These are phyloP conservation scores for Rhizopogon sp. DNA, from an alignment of 768 basidiomycete genomes.

Conservation along the genomic window DNA sequence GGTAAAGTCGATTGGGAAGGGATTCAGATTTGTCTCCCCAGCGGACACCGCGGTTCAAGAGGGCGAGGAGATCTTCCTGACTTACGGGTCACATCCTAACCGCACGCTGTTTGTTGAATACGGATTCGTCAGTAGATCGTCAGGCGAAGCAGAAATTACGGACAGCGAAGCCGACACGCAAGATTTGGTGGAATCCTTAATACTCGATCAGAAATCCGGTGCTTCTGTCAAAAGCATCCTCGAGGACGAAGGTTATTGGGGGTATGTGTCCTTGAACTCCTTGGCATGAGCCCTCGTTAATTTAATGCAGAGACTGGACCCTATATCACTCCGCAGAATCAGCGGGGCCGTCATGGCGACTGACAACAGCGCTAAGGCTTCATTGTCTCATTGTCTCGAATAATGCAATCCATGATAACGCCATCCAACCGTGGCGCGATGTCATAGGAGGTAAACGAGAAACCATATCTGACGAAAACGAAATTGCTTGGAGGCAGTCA, in stretches of 20 bases:
- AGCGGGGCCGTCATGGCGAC: slow-evolving; percentile 75
- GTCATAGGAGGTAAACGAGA: slow-evolving; percentile 44
- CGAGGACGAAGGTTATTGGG: slow-evolving; percentile 72
- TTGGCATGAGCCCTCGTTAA: not conserved
- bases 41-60: slow-evolving; percentile 31
- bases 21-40: slow-evolving; percentile 49
- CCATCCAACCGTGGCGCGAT: slow-evolving; percentile 47
- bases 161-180: slow-evolving; percentile 63
- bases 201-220: slow-evolving; percentile 39
- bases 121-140: slow-evolving; percentile 62
- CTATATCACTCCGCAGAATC: slow-evolving; percentile 56
- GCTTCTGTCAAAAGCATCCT: slow-evolving; percentile 50
- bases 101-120: slow-evolving; percentile 82
- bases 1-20: slow-evolving; percentile 32
- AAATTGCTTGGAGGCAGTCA: slow-evolving; percentile 40
- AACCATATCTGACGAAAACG: slow-evolving; percentile 44
- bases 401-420: slow-evolving; percentile 20
- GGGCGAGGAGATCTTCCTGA: slow-evolving; percentile 68
- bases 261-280: slow-evolving; percentile 40
- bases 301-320: slow-evolving; percentile 65
- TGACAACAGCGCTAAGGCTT: slow-evolving; percentile 69
- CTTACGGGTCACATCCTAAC: slow-evolving; percentile 80
- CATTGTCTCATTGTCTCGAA: slow-evolving; percentile 41
- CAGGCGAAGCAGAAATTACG: slow-evolving; percentile 20
- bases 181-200: slow-evolving; percentile 43